phyloP scores from a whole-genome alignment of 2,329 filamentous ascomycete genomes.

The Diaporthe helianthi region DNA sequence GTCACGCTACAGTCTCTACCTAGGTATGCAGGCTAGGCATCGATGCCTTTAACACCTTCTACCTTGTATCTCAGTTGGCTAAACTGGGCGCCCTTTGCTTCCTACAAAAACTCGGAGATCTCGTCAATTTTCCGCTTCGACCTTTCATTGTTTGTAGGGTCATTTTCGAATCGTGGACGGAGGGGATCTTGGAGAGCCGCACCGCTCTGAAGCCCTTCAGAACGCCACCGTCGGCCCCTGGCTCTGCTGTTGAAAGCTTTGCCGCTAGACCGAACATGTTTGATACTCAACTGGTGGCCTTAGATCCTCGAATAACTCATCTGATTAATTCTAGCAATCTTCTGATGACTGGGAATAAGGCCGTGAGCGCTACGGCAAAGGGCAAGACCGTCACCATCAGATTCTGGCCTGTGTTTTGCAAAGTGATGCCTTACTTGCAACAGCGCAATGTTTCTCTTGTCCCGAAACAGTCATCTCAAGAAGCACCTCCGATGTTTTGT shows the following conservation, averaged over 20 bases:
- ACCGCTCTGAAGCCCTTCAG: too few species aligned
- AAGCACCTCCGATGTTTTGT: not conserved
- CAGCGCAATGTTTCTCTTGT: not conserved
- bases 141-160: too few species aligned
- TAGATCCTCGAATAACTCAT: not conserved
- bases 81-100: not conserved
- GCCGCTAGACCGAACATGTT: not conserved
- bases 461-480: not conserved
- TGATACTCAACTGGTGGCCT: not conserved
- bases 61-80: too few species aligned
- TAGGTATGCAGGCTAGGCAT: too few species aligned
- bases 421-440: not conserved
- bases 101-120: not conserved
- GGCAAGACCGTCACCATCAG: not conserved
- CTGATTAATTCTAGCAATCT: not conserved
- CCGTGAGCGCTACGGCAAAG: not conserved
- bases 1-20: too few species aligned
- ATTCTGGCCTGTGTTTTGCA: not conserved
- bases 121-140: not conserved
- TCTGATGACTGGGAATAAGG: not conserved
- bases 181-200: not conserved
- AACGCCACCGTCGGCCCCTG: not conserved
- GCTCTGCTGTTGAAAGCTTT: fast-evolving
- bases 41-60: not conserved
- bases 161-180: too few species aligned